Evolutionary conservation across 495 filamentous ascomycete genomes (phyloP), one percentile per base, ranked within the genome.

Genomic region (Lentithecium fluviatile): DNA sequence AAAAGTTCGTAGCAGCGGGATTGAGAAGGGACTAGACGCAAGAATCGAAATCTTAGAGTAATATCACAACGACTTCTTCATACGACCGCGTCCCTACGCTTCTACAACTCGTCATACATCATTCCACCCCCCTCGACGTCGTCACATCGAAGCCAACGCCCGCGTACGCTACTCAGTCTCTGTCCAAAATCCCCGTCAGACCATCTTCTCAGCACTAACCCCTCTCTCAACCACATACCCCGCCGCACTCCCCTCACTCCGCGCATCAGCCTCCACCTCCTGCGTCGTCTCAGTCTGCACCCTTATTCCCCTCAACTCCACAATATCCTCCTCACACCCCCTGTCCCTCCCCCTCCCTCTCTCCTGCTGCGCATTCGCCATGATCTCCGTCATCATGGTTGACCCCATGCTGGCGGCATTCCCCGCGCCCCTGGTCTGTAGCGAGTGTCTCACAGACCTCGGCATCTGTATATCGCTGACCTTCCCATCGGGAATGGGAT

Each of bases 191-290:
- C 29, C 29, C 4, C 29, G 3, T 32, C 29, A 32, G 10, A 32
- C 29, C 10, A 32, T 32, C 29, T 32, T 32, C 29, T 32, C 29
- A 32, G 29, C 29, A 32, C 29, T 32, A 32, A 32, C 29, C 29
- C 10, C 29, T 10, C 29, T 32, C 29, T 32, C 29, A 32, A 10
- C 29, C 3, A 32, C 29, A 32, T 32, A 32, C 29, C 29, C 29
- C 3, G 29, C 3, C 3, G 29, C 29, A 32, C 29, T 32, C 29
- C 29, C 29, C 29, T 58, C 60, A 56, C 62, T 56, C 43, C 38
- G 23, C 48, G 24, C 36, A 56, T 60, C 57, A 45, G 56, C 36
- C 42, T 65, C 62, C 25, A 60, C 57, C 47, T 65, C 56, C 15
- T 32, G 19, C 8, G 23, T 60, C 32, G 56, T 50, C 45, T 60